Conservation (phyloP, 495 filamentous ascomycete genomes). For the Penicillium mononematosum region DNA sequence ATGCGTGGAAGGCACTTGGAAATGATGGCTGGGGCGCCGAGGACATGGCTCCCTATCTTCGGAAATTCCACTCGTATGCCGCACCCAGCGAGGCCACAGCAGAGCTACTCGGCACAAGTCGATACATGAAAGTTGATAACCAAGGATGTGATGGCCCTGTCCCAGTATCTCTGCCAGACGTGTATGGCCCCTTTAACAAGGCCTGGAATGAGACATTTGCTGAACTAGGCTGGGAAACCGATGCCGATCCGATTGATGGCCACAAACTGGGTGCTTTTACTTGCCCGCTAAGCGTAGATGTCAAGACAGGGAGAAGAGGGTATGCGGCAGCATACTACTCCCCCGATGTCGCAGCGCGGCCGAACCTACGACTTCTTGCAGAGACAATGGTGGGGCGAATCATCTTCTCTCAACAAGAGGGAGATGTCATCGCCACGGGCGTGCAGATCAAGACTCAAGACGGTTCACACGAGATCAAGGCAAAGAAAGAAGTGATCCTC, state of each 20-base stretch:
- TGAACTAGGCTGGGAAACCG: conserved; percentile 21
- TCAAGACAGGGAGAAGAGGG: conserved; percentile 35
- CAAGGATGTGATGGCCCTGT: conserved; percentile 27
- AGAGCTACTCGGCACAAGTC: conserved; percentile 13
- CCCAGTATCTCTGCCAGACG: conserved; percentile 24
- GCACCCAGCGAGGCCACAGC: conserved; percentile 15
- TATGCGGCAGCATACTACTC: conserved; percentile 35
- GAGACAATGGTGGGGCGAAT: conserved; percentile 47
- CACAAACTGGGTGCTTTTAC: conserved; percentile 26
- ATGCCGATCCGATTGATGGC: conserved; percentile 26
- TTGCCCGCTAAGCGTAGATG: conserved; percentile 19
- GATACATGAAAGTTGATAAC: conserved; percentile 17
- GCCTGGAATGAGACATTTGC: conserved; percentile 32
- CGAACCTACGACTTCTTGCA: conserved; percentile 47
- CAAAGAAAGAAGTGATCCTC: conserved; percentile 54
- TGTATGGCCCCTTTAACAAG: conserved; percentile 24
- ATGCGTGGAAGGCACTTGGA: conserved; percentile 51
- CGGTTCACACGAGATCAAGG: conserved; percentile 37
- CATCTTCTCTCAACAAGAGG: conserved; percentile 24
- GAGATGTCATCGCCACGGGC: conserved; percentile 30
- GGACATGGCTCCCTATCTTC: conserved; percentile 45
- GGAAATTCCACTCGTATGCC: conserved; percentile 25
- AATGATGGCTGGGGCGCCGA: conserved; percentile 53
- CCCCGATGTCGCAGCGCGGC: conserved; percentile 34
- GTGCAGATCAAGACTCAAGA: conserved; percentile 37